These are phyloP conservation scores for Aspergillus sp. DNA, from an alignment of 2,329 filamentous ascomycete species.

Conservation along the genomic window DNA sequence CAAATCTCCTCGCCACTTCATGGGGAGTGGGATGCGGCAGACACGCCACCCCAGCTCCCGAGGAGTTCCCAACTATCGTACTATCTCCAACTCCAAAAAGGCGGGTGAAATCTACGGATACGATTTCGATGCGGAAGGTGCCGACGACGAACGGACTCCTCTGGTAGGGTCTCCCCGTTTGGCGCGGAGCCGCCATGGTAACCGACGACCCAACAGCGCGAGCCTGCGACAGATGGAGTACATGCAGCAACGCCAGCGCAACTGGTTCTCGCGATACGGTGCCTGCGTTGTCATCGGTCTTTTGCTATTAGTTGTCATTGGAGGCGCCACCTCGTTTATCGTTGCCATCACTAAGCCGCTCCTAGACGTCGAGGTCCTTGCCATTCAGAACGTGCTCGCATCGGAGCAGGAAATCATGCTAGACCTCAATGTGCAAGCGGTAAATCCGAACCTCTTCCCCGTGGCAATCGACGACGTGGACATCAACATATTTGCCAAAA, in stretches of 20 bases:
- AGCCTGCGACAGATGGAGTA: slow-evolving; percentile 72
- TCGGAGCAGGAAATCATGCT: slow-evolving; percentile 95
- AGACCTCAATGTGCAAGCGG: slow-evolving; percentile 80
- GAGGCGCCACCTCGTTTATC: slow-evolving; percentile 84
- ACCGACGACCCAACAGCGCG: slow-evolving; percentile 54
- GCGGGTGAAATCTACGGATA: slow-evolving; percentile 66
- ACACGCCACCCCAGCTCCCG: slow-evolving; percentile 71
- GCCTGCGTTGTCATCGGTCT: slow-evolving; percentile 82
- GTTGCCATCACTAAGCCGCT: slow-evolving; percentile 89
- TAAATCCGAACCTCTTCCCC: slow-evolving; percentile 90
- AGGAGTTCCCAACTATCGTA: slow-evolving; percentile 50
- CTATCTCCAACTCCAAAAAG: slow-evolving; percentile 51
- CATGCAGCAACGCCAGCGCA: slow-evolving; percentile 63
- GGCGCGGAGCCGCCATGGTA: slow-evolving; percentile 54
- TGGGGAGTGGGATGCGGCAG: slow-evolving; percentile 57
- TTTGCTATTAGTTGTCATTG: slow-evolving; percentile 75
- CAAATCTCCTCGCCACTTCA: slow-evolving; percentile 59
- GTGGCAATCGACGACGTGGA: slow-evolving; percentile 85
- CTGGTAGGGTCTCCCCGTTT: slow-evolving; percentile 65
- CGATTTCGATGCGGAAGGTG: slow-evolving; percentile 78
- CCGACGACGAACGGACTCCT: slow-evolving; percentile 85
- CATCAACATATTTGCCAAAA: slow-evolving; percentile 92
- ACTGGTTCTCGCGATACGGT: slow-evolving; percentile 73
- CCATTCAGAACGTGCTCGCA: slow-evolving; percentile 85
- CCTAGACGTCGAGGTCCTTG: slow-evolving; percentile 71